phyloP scores from a whole-genome alignment of 306 rosid genomes.

The Castanea sativa region DNA sequence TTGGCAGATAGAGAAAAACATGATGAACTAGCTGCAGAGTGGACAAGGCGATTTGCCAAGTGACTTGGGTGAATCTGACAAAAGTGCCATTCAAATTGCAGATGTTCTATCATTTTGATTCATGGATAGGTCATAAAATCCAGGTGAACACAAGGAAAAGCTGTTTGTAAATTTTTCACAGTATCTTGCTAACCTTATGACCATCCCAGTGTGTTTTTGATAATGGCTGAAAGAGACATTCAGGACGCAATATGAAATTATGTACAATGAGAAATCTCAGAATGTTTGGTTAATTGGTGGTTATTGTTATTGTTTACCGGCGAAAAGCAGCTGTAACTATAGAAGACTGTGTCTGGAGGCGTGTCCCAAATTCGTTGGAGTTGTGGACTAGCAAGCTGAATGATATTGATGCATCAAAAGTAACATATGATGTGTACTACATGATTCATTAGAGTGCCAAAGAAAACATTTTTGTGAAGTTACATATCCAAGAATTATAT shows the following conservation, averaged over 20 bases:
- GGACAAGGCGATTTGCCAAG: constrained; percentile 91
- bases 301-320: no score
- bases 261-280: not conserved
- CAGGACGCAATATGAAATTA: not conserved
- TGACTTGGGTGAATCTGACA: constrained; percentile 38
- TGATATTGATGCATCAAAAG: no score
- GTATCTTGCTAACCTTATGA: not conserved
- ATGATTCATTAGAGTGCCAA: no score
- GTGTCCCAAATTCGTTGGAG: no score
- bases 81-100: constrained; percentile 5
- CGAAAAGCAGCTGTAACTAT: no score
- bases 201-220: not conserved
- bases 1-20: constrained; percentile 70
- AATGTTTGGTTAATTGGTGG: no score
- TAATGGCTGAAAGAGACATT: not conserved
- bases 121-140: not conserved
- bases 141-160: not conserved
- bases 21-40: constrained; percentile 73
- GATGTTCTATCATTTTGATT: not conserved
- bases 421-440: no score
- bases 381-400: no score
- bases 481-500: no score
- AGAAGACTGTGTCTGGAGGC: no score
- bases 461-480: no score
- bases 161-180: not conserved